These are phyloP conservation scores for Aspergillus cavernicola DNA, from an alignment of 495 filamentous ascomycete genomes.

Conservation along the genomic window DNA sequence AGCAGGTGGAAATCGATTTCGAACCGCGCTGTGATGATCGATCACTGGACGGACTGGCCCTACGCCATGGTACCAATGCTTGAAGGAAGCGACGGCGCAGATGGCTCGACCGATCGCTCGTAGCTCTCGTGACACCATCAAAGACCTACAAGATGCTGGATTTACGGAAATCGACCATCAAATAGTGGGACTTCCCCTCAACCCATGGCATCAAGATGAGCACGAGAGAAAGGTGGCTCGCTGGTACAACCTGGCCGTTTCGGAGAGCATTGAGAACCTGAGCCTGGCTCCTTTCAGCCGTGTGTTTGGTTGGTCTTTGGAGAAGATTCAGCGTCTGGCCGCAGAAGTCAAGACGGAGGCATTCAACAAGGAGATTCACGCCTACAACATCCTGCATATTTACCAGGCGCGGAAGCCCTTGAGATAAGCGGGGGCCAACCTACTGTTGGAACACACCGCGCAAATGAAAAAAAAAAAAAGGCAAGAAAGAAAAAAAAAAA, in stretches of 20 bases:
- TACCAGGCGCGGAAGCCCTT: constrained; percentile 44
- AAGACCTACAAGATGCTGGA: constrained; percentile 64
- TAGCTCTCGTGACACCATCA: constrained; percentile 55
- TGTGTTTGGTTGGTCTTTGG: constrained; percentile 57
- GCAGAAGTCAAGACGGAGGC: constrained; percentile 64
- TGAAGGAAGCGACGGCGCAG: constrained; percentile 67
- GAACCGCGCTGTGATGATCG: constrained; percentile 73
- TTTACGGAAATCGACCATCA: constrained; percentile 79
- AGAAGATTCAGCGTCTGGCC: constrained; percentile 61
- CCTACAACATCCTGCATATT: constrained; percentile 67
- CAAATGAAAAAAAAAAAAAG: too few relatives aligned
- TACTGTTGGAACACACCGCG: neutral
- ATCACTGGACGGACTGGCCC: constrained; percentile 47
- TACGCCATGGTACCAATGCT: constrained; percentile 63
- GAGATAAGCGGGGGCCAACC: neutral
- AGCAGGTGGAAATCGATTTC: constrained; percentile 92
- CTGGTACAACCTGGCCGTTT: constrained; percentile 82
- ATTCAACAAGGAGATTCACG: constrained; percentile 63
- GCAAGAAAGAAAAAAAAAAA: too few relatives aligned
- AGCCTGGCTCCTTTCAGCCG: constrained; percentile 72
- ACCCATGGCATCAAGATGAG: constrained; percentile 70
- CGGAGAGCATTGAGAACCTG: constrained; percentile 67
- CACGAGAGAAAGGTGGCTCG: constrained; percentile 67
- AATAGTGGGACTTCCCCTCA: constrained; percentile 68
- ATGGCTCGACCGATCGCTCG: constrained; percentile 65